A percentile compares a stretch with the other conserved stretches of the same genome.
Conservation (phyloP, 805 yeast genomes). For the Hanseniaspora taiwanica region DNA sequence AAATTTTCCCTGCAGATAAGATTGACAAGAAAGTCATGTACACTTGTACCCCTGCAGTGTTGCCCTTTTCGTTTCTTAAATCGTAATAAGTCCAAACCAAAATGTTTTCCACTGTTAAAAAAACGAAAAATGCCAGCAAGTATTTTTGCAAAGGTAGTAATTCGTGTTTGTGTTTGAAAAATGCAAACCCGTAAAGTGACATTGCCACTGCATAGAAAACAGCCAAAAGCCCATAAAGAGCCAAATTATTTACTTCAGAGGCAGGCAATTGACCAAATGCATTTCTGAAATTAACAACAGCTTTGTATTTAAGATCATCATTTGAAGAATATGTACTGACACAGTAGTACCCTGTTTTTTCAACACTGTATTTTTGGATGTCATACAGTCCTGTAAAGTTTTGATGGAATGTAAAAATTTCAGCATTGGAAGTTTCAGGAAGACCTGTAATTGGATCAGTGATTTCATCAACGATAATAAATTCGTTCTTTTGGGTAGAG, state of each 20-base stretch:
- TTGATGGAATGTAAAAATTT: constrained; percentile 44
- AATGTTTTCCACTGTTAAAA: constrained; percentile 72
- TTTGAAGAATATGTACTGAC: constrained; percentile 52
- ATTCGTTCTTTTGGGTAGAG: constrained; percentile 41
- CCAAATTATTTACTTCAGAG: constrained; percentile 79
- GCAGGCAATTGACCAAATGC: constrained; percentile 87
- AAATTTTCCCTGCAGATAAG: constrained; percentile 66
- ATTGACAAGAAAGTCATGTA: constrained; percentile 70
- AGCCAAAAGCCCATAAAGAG: constrained; percentile 77
- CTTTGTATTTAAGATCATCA: constrained; percentile 35
- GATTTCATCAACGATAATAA: constrained; percentile 37
- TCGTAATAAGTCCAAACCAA: constrained; percentile 89
- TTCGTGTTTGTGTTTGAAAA: constrained; percentile 75
- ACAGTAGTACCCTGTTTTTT: constrained; percentile 84
- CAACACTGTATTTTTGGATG: constrained; percentile 46
- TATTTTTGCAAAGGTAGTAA: constrained; percentile 83
- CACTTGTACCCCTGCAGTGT: constrained; percentile 44
- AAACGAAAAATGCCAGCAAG: constrained; percentile 71
- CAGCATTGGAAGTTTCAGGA: constrained; percentile 39
- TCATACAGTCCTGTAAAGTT: constrained; percentile 41
- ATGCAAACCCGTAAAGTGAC: constrained; percentile 74
- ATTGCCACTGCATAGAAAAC: constrained; percentile 71
- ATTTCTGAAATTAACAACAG: constrained; percentile 74
- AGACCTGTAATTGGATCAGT: constrained; percentile 34
- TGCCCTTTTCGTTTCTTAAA: constrained; percentile 52